A percentile compares a stretch with the other conserved stretches of the same genome.
Conservation (phyloP, 352 stramenopile genomes). For the Phytophthora uliginosa region DNA sequence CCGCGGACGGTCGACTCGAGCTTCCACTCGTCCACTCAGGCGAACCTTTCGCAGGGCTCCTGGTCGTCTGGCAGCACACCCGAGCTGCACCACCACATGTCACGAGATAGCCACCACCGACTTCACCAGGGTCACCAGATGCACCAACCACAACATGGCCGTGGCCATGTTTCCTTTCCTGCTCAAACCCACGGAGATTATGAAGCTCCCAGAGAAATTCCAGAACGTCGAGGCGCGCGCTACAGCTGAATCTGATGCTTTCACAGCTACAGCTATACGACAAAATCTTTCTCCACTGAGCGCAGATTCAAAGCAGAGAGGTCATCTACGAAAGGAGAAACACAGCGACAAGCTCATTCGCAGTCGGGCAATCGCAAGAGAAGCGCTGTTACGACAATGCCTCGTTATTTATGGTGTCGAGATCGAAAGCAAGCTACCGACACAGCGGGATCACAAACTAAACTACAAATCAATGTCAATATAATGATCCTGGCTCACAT, state of each 20-base stretch:
- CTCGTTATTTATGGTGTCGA: slow-evolving; percentile 47
- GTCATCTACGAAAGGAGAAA: slow-evolving; percentile 2
- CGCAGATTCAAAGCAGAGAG: slow-evolving; percentile 16
- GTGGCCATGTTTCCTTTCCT: slow-evolving; percentile 17
- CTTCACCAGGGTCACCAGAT: slow-evolving; percentile 22
- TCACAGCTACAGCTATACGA: not conserved
- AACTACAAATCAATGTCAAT: slow-evolving; percentile 12
- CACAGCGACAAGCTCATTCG: not conserved
- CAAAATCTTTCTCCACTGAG: slow-evolving; percentile 3
- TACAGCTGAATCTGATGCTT: slow-evolving; percentile 30
- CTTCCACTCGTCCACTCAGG: slow-evolving; percentile 58
- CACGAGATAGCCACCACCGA: slow-evolving; percentile 38
- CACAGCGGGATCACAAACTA: slow-evolving; percentile 11
- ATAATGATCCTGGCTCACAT: slow-evolving; percentile 19
- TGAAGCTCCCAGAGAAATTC: slow-evolving; percentile 30
- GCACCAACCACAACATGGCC: slow-evolving; percentile 14
- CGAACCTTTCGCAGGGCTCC: slow-evolving; percentile 48
- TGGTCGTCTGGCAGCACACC: slow-evolving; percentile 48
- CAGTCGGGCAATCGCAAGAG: not conserved
- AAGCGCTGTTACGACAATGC: slow-evolving; percentile 16
- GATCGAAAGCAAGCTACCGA: slow-evolving; percentile 27
- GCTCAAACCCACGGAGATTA: slow-evolving; percentile 35
- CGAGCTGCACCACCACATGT: slow-evolving; percentile 23
- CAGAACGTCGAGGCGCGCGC: slow-evolving; percentile 25
- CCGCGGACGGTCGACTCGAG: slow-evolving; percentile 69